A percentile compares a stretch with the other conserved stretches of the same genome.
Conservation (phyloP, 2,329 filamentous ascomycete genomes). For the Pezicula carpinea region DNA sequence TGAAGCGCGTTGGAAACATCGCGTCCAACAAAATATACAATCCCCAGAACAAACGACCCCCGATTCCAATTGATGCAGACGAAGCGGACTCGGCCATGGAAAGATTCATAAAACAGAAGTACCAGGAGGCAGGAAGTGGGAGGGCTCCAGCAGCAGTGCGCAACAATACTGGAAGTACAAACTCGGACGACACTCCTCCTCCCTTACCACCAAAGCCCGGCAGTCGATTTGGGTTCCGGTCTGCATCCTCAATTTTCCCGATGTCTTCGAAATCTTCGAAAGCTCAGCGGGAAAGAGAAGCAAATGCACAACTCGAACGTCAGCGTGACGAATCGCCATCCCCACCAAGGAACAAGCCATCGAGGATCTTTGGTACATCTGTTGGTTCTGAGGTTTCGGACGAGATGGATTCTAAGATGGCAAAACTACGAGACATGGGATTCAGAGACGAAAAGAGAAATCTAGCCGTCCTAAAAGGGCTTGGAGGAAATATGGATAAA, state of each 20-base stretch:
- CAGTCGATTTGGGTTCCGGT: constrained; percentile 57
- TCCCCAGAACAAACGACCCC: constrained; percentile 73
- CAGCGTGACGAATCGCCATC: constrained; percentile 17
- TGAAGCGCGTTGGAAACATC: constrained; percentile 87
- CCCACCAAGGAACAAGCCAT: constrained; percentile 47
- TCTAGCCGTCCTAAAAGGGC: constrained; percentile 71
- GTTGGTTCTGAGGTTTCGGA: constrained; percentile 49
- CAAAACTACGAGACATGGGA: constrained; percentile 81
- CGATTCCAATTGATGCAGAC: constrained; percentile 84
- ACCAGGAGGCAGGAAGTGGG: constrained; percentile 59
- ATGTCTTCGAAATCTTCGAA: constrained; percentile 44
- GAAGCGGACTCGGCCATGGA: constrained; percentile 95
- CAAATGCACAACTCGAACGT: constrained; percentile 8
- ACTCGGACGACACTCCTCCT: constrained; percentile 48
- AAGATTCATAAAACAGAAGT: constrained; percentile 91
- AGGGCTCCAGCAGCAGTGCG: constrained; percentile 36
- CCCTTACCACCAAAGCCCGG: constrained; percentile 59
- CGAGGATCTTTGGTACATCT: constrained; percentile 64
- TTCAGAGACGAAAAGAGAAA: constrained; percentile 83
- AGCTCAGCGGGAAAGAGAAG: constrained; percentile 19
- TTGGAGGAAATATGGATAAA: constrained; percentile 80
- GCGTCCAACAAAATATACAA: constrained; percentile 88
- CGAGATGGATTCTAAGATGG: constrained; percentile 71
- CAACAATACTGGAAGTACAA: constrained; percentile 37
- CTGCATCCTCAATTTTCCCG: constrained; percentile 49